Evolutionary conservation across 495 filamentous ascomycete genomes (phyloP).

Genomic region (Annulohypoxylon moriforme): DNA sequence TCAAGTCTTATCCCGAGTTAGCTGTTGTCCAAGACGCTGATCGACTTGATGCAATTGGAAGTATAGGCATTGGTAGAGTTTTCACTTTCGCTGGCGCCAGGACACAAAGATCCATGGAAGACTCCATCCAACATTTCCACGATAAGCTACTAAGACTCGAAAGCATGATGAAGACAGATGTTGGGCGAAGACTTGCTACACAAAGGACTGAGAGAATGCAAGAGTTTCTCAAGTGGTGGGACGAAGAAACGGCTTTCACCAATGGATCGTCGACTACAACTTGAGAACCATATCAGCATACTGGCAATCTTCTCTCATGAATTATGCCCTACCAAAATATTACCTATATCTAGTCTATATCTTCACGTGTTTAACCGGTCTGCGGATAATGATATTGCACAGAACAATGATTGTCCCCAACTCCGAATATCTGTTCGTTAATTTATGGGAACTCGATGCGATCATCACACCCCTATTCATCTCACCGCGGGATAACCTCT

Average conservation of each 20-base stretch:
- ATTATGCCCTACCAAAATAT: not conserved
- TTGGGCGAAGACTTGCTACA: slow-evolving; percentile 73
- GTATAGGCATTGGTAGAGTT: slow-evolving; percentile 79
- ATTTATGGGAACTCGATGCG: not conserved
- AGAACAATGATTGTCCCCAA: not conserved
- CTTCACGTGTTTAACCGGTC: not conserved
- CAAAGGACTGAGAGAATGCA: slow-evolving; percentile 71
- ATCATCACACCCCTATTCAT: not conserved
- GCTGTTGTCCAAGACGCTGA: slow-evolving; percentile 92
- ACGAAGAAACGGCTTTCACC: slow-evolving; percentile 64
- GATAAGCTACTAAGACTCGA: slow-evolving; percentile 82
- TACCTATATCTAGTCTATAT: not conserved
- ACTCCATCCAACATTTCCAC: slow-evolving; percentile 77
- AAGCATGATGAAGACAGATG: slow-evolving; percentile 84
- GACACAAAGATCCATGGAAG: slow-evolving; percentile 63
- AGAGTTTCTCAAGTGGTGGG: slow-evolving; percentile 78
- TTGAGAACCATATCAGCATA: slow-evolving; percentile 1
- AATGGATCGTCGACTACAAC: not conserved
- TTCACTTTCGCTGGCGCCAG: slow-evolving; percentile 82
- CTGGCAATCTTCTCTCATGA: not conserved
- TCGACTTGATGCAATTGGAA: slow-evolving; percentile 87
- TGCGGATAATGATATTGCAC: not conserved
- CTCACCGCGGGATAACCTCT: not conserved
- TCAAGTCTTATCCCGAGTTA: slow-evolving; percentile 74
- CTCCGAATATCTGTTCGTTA: not conserved